Percentiles rank a stretch among this genome's conserved stretches.
phyloP scores from a whole-genome alignment of 108 stramenopile species.

The Cyclostephanos invisitatus region DNA sequence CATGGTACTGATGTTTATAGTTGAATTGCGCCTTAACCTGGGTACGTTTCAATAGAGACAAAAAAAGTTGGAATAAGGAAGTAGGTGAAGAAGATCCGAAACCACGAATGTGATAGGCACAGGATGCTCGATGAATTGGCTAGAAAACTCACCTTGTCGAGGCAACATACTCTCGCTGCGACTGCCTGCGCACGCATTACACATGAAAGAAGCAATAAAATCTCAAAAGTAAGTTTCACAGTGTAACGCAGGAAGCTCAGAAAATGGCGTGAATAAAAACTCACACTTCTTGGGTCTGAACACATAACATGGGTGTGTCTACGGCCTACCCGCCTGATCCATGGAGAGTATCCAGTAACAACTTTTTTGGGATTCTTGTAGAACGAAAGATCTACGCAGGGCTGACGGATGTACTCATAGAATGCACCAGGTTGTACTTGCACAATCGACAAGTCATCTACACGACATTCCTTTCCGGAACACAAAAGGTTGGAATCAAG shows the following conservation, averaged over 20 bases:
- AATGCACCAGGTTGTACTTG: slow-evolving; percentile 55
- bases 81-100: neutral
- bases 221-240: neutral
- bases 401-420: slow-evolving; percentile 67
- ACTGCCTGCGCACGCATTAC: neutral
- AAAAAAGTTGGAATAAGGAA: neutral
- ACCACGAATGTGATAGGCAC: neutral
- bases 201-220: too few relatives aligned
- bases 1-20: slow-evolving; percentile 43
- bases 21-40: slow-evolving; percentile 20
- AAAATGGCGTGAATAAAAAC: neutral
- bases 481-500: slow-evolving; percentile 53
- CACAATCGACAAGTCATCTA: slow-evolving; percentile 54
- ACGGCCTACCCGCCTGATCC: neutral
- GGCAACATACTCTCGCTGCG: slow-evolving; percentile 45
- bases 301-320: slow-evolving; percentile 48
- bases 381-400: slow-evolving; percentile 61
- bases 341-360: slow-evolving; percentile 21
- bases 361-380: slow-evolving; percentile 55
- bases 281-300: slow-evolving; percentile 27
- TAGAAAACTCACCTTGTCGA: neutral
- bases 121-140: neutral
- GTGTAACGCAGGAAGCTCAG: neutral
- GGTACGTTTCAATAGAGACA: neutral
- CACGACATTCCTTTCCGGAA: slow-evolving; percentile 56